phyloP scores from a whole-genome alignment of 768 basidiomycete species.

The Porphyrellus cyaneotinctus region DNA sequence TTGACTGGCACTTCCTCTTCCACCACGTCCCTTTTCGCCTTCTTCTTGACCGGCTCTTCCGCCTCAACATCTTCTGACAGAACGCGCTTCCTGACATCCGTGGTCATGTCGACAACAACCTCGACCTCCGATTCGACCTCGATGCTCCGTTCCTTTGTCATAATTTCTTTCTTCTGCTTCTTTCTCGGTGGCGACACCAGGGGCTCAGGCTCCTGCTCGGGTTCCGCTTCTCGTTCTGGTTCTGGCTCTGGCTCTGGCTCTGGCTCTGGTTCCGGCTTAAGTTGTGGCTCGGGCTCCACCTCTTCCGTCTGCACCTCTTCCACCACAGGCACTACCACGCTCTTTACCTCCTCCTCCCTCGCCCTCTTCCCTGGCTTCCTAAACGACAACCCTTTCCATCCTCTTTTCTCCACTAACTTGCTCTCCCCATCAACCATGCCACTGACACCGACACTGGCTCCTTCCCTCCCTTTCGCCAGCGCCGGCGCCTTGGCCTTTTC shows the following conservation, averaged over 20 bases:
- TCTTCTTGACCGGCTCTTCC: slow-evolving; percentile 31
- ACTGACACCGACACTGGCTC: slow-evolving; percentile 15
- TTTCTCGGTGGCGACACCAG: slow-evolving; percentile 50
- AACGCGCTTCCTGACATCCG: slow-evolving; percentile 42
- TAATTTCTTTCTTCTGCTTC: slow-evolving; percentile 50
- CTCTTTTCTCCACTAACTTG: slow-evolving; percentile 43
- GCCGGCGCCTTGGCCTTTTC: slow-evolving; percentile 39
- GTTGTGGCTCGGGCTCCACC: slow-evolving; percentile 32
- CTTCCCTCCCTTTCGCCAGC: slow-evolving; percentile 25
- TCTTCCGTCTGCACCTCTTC: slow-evolving; percentile 27
- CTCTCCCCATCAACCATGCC: slow-evolving; percentile 38
- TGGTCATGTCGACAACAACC: slow-evolving; percentile 30
- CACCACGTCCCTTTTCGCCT: slow-evolving; percentile 31
- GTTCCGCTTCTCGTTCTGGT: slow-evolving; percentile 29
- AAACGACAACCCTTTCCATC: slow-evolving; percentile 44
- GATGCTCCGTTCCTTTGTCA: slow-evolving; percentile 34
- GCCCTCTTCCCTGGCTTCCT: slow-evolving; percentile 40
- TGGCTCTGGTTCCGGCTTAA: slow-evolving; percentile 31
- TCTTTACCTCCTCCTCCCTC: slow-evolving; percentile 34
- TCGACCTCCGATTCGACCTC: slow-evolving; percentile 59
- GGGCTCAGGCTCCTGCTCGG: slow-evolving; percentile 32
- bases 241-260: slow-evolving; percentile 30
- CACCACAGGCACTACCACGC: slow-evolving; percentile 11
- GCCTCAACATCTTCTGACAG: slow-evolving; percentile 39
- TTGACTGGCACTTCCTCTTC: slow-evolving; percentile 36